Base-by-base conservation (phyloP, 805 yeast species). In the Zygosaccharomyces kombuchaensis region DNA sequence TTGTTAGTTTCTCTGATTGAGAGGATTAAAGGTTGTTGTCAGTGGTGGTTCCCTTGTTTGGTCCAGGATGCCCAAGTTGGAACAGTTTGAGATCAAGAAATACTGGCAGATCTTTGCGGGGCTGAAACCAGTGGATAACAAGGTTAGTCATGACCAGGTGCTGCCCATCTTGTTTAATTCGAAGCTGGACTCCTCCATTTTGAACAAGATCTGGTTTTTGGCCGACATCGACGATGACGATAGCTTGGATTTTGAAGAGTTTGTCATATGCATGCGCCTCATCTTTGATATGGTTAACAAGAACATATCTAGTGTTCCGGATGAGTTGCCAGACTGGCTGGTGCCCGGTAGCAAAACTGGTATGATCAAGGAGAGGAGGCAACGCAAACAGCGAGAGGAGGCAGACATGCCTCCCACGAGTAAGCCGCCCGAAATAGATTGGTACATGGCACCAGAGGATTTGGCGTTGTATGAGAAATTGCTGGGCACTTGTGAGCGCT, bases 71-170 rank as follows among this genome's bases (percentile, higher is more conserved):
- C 89, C 91, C 21, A 81, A 85, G 51, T 69, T 89, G 50, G 96
- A 88, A 65, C 93, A 89, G 57, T 89, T 96, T 85, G 99, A 93
- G 68, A 89, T 90, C 58, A 85, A 89, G 60, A 91, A 91, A 70
- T 93, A 89, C 74, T 93, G 99, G 99, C 96, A 93, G 67, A 90
- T 93, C 38, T 93, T 93, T 73, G 81, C 84, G 53, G 96, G 96
- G 10, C 77, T 93, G 58, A 78, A 80, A 52, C 99, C 99, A 0
- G 80, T 69, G 29, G 77, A 80, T 44, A 89, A 87, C 61, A 82
- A 84, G 61, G 75, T 93, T 27, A 75, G 84, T 17, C 96, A 96
- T 40, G 93, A 85, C 47, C 82, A 84, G 62, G 95, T 90, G 16
- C 77, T 85, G 25, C 82, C 88, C 2, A 93, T 93, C 40, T 77